These are phyloP conservation scores for Nidularia pulvinata DNA, from an alignment of 768 basidiomycete genomes.

Conservation along the genomic window DNA sequence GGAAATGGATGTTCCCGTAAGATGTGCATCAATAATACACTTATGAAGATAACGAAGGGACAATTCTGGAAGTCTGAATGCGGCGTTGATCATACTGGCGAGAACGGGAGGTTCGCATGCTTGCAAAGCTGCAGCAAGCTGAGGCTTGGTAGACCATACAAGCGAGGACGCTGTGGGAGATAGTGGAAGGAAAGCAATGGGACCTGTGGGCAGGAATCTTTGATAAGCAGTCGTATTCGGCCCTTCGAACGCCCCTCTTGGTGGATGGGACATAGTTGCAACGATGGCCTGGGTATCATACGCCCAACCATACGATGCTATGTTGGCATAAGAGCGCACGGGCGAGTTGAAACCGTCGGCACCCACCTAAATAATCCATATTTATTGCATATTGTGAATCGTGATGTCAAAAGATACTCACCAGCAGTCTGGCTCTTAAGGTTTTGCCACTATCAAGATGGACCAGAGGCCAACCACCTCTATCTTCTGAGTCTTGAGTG, in stretches of 20 bases:
- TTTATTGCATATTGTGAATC: neutral
- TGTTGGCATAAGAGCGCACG: constrained; percentile 83
- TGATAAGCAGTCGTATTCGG: constrained; percentile 89
- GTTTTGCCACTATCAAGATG: constrained; percentile 66
- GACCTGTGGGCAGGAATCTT: constrained; percentile 92
- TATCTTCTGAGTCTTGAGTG: constrained; percentile 41
- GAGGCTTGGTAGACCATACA: constrained; percentile 91
- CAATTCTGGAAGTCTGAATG: constrained; percentile 80
- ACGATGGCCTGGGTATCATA: constrained; percentile 92
- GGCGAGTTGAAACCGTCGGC: constrained; percentile 97
- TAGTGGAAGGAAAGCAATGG: constrained; percentile 93
- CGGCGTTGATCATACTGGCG: constrained; percentile 82
- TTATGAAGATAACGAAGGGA: constrained; percentile 70
- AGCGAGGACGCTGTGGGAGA: constrained; percentile 78
- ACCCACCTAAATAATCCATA: constrained; percentile 61
- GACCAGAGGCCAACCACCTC: constrained; percentile 80
- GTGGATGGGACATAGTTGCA: constrained; percentile 78
- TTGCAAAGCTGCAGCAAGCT: constrained; percentile 71
- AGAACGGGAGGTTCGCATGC: constrained; percentile 64
- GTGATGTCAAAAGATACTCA: constrained; percentile 28
- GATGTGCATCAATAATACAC: constrained; percentile 55
- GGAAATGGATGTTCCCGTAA: constrained; percentile 42
- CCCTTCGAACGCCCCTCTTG: constrained; percentile 58
- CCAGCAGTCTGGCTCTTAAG: constrained; percentile 75
- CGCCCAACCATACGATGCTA: constrained; percentile 88